These are phyloP conservation scores for Narthecium ossifragum DNA, from an alignment of 106 monocot species.

Conservation along the genomic window DNA sequence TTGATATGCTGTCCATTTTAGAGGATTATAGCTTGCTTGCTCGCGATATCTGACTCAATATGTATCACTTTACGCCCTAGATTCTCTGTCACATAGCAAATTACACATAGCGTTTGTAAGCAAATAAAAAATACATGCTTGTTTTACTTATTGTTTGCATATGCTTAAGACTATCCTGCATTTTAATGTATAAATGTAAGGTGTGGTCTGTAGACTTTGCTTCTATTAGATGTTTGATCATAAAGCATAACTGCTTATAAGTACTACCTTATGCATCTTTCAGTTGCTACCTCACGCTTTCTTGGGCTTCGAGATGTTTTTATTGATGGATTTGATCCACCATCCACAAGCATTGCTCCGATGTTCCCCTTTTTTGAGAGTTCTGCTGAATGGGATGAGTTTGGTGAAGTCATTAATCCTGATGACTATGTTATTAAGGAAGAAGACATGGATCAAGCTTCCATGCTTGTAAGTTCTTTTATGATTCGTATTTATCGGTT, in stretches of 20 bases:
- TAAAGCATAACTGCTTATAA: neutral
- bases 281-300: constrained; percentile 36
- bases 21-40: too few species aligned
- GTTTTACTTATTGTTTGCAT: too few species aligned
- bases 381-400: constrained; percentile 94
- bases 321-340: constrained; percentile 90
- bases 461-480: constrained; percentile 55
- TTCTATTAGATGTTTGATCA: too few species aligned
- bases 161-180: too few species aligned
- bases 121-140: too few species aligned
- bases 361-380: constrained; percentile 95
- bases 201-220: too few species aligned
- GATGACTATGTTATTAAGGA: constrained; percentile 84
- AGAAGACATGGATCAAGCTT: constrained; percentile 70
- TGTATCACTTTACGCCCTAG: too few species aligned
- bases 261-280: constrained; percentile 17
- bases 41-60: too few species aligned
- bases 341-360: constrained; percentile 82
- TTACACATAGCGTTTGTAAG: too few species aligned
- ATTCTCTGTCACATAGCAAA: too few species aligned
- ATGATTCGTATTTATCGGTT: neutral
- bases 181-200: too few species aligned
- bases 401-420: constrained; percentile 95
- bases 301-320: constrained; percentile 59
- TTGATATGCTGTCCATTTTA: too few species aligned